Conservation (phyloP, 2,329 filamentous ascomycete genomes). For the Trichoderma sp. region DNA sequence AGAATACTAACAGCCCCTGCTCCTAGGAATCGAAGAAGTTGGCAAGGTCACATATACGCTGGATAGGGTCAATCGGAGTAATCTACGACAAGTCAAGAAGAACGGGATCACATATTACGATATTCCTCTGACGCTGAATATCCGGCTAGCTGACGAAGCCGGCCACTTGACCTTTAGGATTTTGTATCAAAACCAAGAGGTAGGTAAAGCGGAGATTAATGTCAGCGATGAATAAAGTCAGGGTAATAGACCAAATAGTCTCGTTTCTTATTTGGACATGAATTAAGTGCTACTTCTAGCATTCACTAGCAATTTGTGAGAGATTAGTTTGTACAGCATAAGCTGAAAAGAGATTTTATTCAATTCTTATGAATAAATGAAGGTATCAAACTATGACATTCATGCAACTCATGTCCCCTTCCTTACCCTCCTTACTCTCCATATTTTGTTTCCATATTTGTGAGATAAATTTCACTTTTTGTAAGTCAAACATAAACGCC, state of each 20-base stretch:
- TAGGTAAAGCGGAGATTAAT: conserved; percentile 6
- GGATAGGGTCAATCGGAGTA: background rate
- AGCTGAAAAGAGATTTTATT: too few species aligned
- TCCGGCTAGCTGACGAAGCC: background rate
- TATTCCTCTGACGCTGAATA: background rate
- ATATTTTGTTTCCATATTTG: background rate
- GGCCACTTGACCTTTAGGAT: background rate
- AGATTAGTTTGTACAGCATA: too few species aligned
- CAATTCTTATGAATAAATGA: background rate
- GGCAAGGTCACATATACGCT: background rate
- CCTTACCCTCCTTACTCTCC: too few species aligned
- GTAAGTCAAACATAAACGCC: background rate
- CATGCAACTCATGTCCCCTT: background rate
- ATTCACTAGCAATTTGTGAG: background rate
- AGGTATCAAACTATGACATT: background rate
- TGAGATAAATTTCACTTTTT: background rate
- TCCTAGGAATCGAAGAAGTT: background rate
- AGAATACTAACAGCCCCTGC: background rate
- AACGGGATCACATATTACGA: background rate
- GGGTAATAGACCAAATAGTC: background rate
- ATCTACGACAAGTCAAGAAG: background rate
- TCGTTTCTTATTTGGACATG: too few species aligned
- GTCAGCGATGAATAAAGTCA: background rate
- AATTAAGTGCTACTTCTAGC: background rate
- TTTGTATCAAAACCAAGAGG: background rate